These are phyloP conservation scores for Syncephalastrum contaminatum DNA, from an alignment of 371 early-diverging fungal species.

Conservation along the genomic window DNA sequence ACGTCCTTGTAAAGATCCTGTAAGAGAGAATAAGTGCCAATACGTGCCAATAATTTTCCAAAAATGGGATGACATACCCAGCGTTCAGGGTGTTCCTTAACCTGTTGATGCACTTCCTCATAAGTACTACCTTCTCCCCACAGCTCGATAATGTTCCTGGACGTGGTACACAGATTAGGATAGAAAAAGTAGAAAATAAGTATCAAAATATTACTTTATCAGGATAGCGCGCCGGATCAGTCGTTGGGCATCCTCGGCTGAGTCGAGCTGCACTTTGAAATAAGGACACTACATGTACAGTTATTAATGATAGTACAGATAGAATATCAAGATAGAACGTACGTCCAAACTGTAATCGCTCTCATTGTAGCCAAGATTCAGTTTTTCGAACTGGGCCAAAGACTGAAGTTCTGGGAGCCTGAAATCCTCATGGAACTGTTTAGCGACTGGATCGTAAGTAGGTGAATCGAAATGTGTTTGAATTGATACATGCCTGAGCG, in stretches of 20 bases:
- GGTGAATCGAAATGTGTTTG: not conserved
- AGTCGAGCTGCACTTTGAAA: slow-evolving; percentile 70
- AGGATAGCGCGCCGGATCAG: slow-evolving; percentile 87
- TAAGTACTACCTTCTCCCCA: slow-evolving; percentile 74
- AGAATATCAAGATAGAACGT: slow-evolving; percentile 11
- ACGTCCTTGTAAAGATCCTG: slow-evolving; percentile 56
- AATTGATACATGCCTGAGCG: slow-evolving; percentile 34
- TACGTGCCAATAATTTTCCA: too few relatives aligned
- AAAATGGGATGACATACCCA: slow-evolving; percentile 56
- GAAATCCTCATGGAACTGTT: slow-evolving; percentile 66
- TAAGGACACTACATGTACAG: slow-evolving; percentile 66
- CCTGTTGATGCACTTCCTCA: slow-evolving; percentile 60
- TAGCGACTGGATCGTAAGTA: too few relatives aligned
- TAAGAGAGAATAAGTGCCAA: not conserved
- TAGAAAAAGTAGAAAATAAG: not conserved
- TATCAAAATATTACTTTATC: slow-evolving; percentile 58
- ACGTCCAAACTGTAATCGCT: slow-evolving; percentile 55
- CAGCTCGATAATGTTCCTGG: slow-evolving; percentile 72
- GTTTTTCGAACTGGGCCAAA: slow-evolving; percentile 71
- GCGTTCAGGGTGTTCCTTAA: slow-evolving; percentile 57
- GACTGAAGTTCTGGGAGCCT: slow-evolving; percentile 82
- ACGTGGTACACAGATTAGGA: not conserved
- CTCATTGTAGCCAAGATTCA: slow-evolving; percentile 55
- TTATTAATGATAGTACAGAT: not conserved
- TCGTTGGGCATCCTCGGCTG: slow-evolving; percentile 67